These are phyloP conservation scores for Knoxia roxburghii DNA, from an alignment of 257 asterid species.

Conservation along the genomic window DNA sequence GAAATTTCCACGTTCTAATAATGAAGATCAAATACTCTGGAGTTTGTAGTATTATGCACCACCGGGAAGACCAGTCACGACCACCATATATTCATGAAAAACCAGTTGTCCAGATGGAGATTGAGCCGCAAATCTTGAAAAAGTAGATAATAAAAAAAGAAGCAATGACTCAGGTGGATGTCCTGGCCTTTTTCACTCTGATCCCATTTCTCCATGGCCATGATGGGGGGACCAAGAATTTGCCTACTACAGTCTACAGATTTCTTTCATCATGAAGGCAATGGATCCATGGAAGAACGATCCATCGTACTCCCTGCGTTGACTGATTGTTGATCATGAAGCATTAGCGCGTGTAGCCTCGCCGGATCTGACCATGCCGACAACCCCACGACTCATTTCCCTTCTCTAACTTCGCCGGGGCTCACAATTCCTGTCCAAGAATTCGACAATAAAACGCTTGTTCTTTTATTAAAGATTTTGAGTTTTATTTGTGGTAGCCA, in stretches of 20 bases:
- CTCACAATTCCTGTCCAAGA: too few relatives aligned
- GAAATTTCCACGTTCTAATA: neutral
- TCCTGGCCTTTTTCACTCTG: neutral
- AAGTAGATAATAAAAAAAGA: neutral
- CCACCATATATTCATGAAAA: neutral
- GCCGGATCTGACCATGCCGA: conserved; percentile 15
- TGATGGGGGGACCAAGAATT: neutral
- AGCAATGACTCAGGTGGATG: too few relatives aligned
- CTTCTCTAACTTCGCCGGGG: too few relatives aligned
- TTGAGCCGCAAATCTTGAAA: conserved; percentile 31
- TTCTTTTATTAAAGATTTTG: too few relatives aligned
- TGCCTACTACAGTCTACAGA: neutral
- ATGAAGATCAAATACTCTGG: neutral
- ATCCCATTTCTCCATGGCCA: neutral
- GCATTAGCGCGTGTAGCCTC: conserved; percentile 18
- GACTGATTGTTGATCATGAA: neutral
- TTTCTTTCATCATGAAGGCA: too few relatives aligned
- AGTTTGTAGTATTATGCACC: too few relatives aligned
- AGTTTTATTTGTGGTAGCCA: too few relatives aligned
- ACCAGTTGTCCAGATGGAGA: too few relatives aligned
- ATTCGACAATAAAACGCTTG: too few relatives aligned
- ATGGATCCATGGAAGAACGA: neutral
- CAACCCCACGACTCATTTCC: conserved; percentile 11
- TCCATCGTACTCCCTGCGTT: neutral
- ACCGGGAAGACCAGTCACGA: too few relatives aligned